These are phyloP conservation scores for Phytophthora palmivora DNA, from an alignment of 352 stramenopile species.

Conservation along the genomic window DNA sequence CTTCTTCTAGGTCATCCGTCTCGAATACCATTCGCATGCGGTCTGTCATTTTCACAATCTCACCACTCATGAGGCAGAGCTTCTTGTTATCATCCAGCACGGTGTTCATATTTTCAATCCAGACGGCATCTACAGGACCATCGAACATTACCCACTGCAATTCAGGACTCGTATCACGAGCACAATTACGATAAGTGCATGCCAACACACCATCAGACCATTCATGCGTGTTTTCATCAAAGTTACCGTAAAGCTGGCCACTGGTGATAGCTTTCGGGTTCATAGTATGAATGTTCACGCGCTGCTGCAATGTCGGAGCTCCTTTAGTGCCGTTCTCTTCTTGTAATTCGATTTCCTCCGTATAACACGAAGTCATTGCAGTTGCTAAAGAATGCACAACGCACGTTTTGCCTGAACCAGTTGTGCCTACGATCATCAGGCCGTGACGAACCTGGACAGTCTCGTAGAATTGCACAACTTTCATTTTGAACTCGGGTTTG, in stretches of 20 bases:
- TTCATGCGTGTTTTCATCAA: slow-evolving; percentile 95
- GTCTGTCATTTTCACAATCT: slow-evolving; percentile 96
- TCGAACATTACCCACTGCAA: slow-evolving; percentile 96
- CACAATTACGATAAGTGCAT: slow-evolving; percentile 94
- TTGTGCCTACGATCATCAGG: slow-evolving; percentile 96
- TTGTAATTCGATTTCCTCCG: slow-evolving; percentile 41
- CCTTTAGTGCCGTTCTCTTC: slow-evolving; percentile 41
- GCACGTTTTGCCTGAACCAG: slow-evolving; percentile 94
- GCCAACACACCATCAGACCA: slow-evolving; percentile 96
- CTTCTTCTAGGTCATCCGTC: slow-evolving; percentile 92
- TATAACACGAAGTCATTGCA: slow-evolving; percentile 76
- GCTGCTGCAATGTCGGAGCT: slow-evolving; percentile 52
- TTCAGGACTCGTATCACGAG: slow-evolving; percentile 81
- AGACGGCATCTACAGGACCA: slow-evolving; percentile 93
- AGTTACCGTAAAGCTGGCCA: slow-evolving; percentile 95
- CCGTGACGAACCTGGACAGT: slow-evolving; percentile 95
- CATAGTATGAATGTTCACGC: slow-evolving; percentile 89
- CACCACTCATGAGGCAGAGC: slow-evolving; percentile 93
- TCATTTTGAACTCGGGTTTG: slow-evolving; percentile 88
- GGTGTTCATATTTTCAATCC: slow-evolving; percentile 97
- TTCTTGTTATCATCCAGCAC: slow-evolving; percentile 95
- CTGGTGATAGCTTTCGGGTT: slow-evolving; percentile 96
- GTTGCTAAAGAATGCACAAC: slow-evolving; percentile 87
- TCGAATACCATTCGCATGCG: slow-evolving; percentile 97
- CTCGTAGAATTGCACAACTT: slow-evolving; percentile 96